A percentile compares a stretch with the other conserved stretches of the same genome.
Evolutionary conservation across 2,329 filamentous ascomycete species (phyloP).

Genomic region (Harringtonia aguacate): DNA sequence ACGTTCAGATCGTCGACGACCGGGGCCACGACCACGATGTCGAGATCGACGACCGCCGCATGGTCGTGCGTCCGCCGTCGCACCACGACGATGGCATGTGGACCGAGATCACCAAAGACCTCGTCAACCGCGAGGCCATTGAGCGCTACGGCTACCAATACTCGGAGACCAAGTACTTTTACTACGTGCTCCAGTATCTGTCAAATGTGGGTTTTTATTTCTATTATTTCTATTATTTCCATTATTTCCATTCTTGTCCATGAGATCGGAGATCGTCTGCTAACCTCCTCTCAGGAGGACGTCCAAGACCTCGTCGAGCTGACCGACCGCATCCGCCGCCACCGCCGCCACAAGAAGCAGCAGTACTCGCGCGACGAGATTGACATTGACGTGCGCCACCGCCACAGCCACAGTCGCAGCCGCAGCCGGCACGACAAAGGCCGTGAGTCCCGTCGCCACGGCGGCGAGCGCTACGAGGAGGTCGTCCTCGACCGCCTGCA

Average conservation of each 20-base stretch:
- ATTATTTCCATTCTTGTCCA: neutral
- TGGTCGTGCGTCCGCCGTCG: conserved; percentile 28
- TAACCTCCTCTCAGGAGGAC: conserved; percentile 56
- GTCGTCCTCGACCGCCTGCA: conserved; percentile 46
- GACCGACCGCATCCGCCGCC: conserved; percentile 68
- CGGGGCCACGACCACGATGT: conserved; percentile 28
- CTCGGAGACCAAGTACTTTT: conserved; percentile 82
- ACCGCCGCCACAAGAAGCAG: conserved; percentile 46
- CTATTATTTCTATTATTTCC: neutral
- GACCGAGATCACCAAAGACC: conserved; percentile 94
- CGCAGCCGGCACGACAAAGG: no score
- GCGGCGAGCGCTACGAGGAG: conserved; percentile 60
- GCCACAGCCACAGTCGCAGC: conserved; percentile 19
- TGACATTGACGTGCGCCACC: conserved; percentile 33
- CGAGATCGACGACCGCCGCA: conserved; percentile 41
- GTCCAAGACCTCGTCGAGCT: conserved; percentile 74
- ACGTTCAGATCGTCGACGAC: conserved; percentile 33
- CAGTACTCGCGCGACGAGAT: conserved; percentile 5
- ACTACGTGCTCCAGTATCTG: conserved; percentile 87
- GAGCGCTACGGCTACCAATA: conserved; percentile 76
- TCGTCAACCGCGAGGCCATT: conserved; percentile 80
- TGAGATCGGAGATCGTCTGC: neutral
- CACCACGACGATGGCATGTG: conserved; percentile 62
- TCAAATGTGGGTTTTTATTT: conserved; percentile 57
- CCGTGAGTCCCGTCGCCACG: no score